Base-by-base conservation (phyloP, 176 grass and related monocot genomes). In the Dendrocalamus sinicus region DNA sequence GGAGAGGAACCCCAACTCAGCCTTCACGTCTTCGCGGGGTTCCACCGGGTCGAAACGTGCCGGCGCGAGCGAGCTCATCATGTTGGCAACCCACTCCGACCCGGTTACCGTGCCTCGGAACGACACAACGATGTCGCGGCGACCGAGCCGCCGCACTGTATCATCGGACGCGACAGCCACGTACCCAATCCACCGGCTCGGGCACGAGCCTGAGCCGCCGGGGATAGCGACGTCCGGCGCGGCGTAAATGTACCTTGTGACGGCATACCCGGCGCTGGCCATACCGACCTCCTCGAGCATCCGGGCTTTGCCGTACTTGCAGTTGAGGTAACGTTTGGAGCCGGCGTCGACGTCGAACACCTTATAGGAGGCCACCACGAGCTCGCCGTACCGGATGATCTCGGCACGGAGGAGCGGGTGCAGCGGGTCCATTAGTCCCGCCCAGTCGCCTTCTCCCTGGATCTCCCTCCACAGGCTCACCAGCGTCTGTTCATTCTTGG, bases 221-320 rank as follows among this genome's bases (percentile, higher is more conserved):
- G 90, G 88, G n/a, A 92, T 40, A 5, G 62, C 69, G 53, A 89
- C 51, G 60, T 84, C 88, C 0, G 91, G 88, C 1, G 91, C 77
- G 0, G 91, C 91, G 9, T 93, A 95, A 67, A 95, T 80, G 86
- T 95, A 95, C 72, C 81, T 76, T 8, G 89, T 95, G 17, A 95
- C 65, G 24, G 12, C 51, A 51, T 95, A 95, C 10, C 89, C 91
- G 2, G 94, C 79, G 15, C 70, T 44, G 26, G 26, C 89, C 80
- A 95, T 70, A 20, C 94, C 94, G 48, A 89, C 87, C 37, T 92
- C 91, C 5, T 28, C 26, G 3, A 95, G 84, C 88, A 95, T 91
- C 17, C 86, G 83, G 6, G 28, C 57, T 86, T 88, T 89, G 50
- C 94, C 91, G 84, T 91, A 73, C 84, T 88, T 92, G 84, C 94